Base-by-base conservation (phyloP, 768 basidiomycete genomes). In the Phaeotremella skinneri region DNA sequence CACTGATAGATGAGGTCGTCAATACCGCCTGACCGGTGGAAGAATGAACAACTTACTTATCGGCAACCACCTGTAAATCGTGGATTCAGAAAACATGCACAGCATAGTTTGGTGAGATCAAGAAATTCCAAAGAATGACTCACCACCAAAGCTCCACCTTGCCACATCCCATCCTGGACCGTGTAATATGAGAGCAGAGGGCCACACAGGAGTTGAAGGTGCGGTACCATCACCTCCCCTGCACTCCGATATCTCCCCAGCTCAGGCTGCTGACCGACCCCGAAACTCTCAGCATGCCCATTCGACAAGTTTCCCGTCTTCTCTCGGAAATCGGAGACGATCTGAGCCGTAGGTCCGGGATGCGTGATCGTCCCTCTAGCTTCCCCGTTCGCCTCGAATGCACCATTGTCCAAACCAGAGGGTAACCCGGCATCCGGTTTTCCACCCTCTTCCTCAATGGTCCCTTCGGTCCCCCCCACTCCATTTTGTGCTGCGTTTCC, bases 101-200 rank as follows among this genome's bases (percentile, higher is more conserved):
- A 81, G 0, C 88, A 88, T 17, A 87, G 85, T 67, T 91, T 91
- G 7, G 82, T 79, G 1, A 88, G 90, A 16, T 88, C 88, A 90
- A 23, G 87, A 84, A 47, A 90, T 90, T 64, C 26, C 29, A 13
- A 21, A 23, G 13, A 17, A 2, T 23, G 25, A 55, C 67, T 59
- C 29, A 98, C 91, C 56, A 97, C 82, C 77, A 99, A 78, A 11
- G 85, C 90, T 13, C 88, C 89, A 5, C 92, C 94, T 61, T 86
- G 83, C 90, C 91, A 99, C 32, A 91, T 84, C 23, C 83, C 79
- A 60, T 85, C 80, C 64, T 89, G 86, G 25, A 89, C 83, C 0
- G 91, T 98, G 72, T 97, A 92, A 70, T 91, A 97, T 41, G 88
- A 85, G 61, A 97, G 78, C 17, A 97, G 79, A 21, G 91, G 91